Evolutionary conservation across 768 basidiomycete genomes (phyloP).

Genomic region (Cantharellus anzutake): DNA sequence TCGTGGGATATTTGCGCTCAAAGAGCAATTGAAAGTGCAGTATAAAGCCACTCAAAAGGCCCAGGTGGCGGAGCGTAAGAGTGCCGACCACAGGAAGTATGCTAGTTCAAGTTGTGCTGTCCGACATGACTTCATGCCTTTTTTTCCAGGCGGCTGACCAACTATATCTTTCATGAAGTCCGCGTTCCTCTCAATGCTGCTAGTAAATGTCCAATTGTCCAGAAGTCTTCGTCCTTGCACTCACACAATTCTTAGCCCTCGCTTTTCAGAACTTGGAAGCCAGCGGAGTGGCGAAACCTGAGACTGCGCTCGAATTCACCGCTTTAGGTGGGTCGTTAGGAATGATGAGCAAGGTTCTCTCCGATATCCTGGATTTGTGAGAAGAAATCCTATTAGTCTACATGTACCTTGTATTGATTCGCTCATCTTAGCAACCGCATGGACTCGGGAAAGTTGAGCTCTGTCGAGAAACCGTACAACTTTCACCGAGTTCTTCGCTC

Average conservation of each 20-base stretch:
- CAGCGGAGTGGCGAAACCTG: constrained; percentile 45
- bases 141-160: constrained; percentile 25
- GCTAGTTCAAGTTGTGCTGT: not conserved
- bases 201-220: constrained; percentile 8
- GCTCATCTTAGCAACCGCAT: constrained; percentile 17
- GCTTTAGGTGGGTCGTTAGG: constrained; percentile 64
- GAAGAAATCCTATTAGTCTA: constrained; percentile 10
- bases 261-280: constrained; percentile 90
- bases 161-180: constrained; percentile 33
- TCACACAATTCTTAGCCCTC: constrained; percentile 24
- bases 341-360: constrained; percentile 64
- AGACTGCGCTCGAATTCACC: constrained; percentile 74
- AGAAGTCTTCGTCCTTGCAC: not conserved
- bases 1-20: not conserved
- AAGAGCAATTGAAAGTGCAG: constrained; percentile 12
- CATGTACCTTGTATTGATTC: not conserved
- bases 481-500: constrained; percentile 24
- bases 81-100: constrained; percentile 14
- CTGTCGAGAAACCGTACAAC: constrained; percentile 23
- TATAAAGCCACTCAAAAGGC: constrained; percentile 39
- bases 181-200: constrained; percentile 35
- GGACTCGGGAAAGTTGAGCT: constrained; percentile 63
- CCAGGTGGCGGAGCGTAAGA: constrained; percentile 55
- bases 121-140: constrained; percentile 9
- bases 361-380: constrained; percentile 24